phyloP scores from a whole-genome alignment of 1,284 basidiomycete genomes.

The Malassezia pachydermatis region DNA sequence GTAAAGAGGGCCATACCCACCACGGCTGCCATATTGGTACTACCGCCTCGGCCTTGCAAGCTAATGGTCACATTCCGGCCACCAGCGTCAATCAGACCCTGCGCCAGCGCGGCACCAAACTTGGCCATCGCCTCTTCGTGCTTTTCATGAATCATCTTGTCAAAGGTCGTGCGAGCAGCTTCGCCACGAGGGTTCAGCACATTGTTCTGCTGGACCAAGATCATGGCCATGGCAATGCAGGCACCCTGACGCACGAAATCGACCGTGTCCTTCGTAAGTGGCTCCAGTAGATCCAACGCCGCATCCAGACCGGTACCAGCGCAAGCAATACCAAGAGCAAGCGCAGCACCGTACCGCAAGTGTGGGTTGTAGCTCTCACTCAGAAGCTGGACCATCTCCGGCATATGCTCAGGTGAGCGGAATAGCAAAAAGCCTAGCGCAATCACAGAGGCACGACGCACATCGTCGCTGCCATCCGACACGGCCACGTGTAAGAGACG shows the following conservation, averaged over 20 bases:
- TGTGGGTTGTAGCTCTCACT: slow-evolving; percentile 48
- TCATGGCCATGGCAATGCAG: slow-evolving; percentile 44
- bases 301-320: slow-evolving; percentile 46
- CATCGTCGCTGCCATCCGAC: slow-evolving; percentile 46
- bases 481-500: slow-evolving; percentile 45
- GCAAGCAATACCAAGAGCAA: slow-evolving; percentile 47
- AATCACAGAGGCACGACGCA: slow-evolving; percentile 46
- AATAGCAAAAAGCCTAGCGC: slow-evolving; percentile 45
- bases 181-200: slow-evolving; percentile 43
- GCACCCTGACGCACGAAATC: slow-evolving; percentile 48
- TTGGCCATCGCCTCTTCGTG: slow-evolving; percentile 49
- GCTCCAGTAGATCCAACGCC: slow-evolving; percentile 44
- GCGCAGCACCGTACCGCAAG: slow-evolving; percentile 46
- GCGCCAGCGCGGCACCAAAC: slow-evolving; percentile 45
- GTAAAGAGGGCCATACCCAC: slow-evolving; percentile 48
- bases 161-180: slow-evolving; percentile 37
- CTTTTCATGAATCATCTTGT: slow-evolving; percentile 45
- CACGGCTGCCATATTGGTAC: slow-evolving; percentile 44
- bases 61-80: slow-evolving; percentile 47
- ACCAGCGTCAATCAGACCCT: slow-evolving; percentile 45
- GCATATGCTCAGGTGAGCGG: slow-evolving; percentile 48
- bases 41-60: slow-evolving; percentile 39
- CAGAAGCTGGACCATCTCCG: slow-evolving; percentile 46
- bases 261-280: slow-evolving; percentile 47
- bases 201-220: slow-evolving; percentile 47